These are phyloP conservation scores for Lizonia empirigonia DNA, from an alignment of 2,329 filamentous ascomycete species.

Conservation along the genomic window DNA sequence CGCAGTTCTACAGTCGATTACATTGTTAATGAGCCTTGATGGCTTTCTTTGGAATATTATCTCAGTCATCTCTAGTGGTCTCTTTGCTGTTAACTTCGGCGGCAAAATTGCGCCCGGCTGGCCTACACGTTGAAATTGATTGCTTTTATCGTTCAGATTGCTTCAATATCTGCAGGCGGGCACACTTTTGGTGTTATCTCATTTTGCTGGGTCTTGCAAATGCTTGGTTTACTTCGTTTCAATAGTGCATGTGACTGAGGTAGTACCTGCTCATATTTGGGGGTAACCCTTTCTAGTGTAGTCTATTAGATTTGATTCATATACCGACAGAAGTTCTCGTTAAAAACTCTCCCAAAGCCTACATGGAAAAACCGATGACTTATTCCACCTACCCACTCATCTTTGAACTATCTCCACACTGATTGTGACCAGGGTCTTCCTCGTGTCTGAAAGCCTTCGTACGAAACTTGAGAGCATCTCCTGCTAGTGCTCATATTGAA, in stretches of 20 bases:
- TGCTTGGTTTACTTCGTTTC: constrained; percentile 61
- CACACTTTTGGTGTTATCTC: no score
- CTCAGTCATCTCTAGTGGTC: no score
- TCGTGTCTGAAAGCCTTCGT: constrained; percentile 46
- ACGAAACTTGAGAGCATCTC: background rate
- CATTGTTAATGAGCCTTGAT: no score
- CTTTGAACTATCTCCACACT: constrained; percentile 59
- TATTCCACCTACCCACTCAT: constrained; percentile 58
- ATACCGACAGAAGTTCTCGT: constrained; percentile 9
- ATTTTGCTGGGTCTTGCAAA: constrained; percentile 39
- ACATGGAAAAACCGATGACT: constrained; percentile 39
- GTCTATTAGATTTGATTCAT: background rate
- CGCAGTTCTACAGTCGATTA: no score
- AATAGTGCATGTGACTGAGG: constrained; percentile 57
- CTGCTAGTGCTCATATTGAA: background rate
- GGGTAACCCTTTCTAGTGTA: constrained; percentile 7
- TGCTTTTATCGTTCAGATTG: no score
- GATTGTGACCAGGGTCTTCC: constrained; percentile 47
- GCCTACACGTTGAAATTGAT: no score
- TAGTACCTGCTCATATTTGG: constrained; percentile 40
- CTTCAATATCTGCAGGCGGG: no score
- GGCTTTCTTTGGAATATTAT: no score
- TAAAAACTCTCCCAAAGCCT: constrained; percentile 36
- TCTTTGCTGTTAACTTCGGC: no score
- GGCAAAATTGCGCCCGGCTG: no score